Conservation (phyloP, 176 grass and related monocot species). For the Luzula sylvatica region DNA sequence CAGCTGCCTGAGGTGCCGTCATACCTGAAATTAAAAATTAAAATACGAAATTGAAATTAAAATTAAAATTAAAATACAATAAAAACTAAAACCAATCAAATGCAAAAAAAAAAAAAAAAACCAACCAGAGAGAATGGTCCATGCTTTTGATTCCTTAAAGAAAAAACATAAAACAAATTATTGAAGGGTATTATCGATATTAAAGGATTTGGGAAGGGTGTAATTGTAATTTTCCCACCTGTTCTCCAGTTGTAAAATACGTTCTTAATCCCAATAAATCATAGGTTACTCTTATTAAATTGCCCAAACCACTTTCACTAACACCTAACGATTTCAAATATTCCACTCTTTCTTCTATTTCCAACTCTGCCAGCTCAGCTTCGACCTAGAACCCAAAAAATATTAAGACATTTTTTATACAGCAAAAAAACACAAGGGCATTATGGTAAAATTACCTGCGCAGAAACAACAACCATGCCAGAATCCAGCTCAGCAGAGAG, state of each 20-base stretch:
- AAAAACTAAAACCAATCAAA: neutral
- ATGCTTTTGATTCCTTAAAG: conserved; percentile 92
- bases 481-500: conserved; percentile 73
- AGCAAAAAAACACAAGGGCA: neutral
- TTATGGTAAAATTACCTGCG: conserved; percentile 53
- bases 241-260: conserved; percentile 94
- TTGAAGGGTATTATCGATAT: neutral
- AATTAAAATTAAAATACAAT: neutral
- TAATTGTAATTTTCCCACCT: conserved; percentile 41
- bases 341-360: conserved; percentile 82
- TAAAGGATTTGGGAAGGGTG: neutral
- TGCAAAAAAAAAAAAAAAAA: conserved; percentile 14
- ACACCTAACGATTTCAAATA: conserved; percentile 86
- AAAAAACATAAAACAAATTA: neutral
- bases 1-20: conserved; percentile 97
- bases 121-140: conserved; percentile 87
- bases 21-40: conserved; percentile 39
- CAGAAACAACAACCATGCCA: conserved; percentile 91
- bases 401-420: neutral
- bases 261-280: conserved; percentile 83
- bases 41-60: neutral
- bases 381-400: conserved; percentile 52
- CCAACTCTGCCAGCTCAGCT: conserved; percentile 84
- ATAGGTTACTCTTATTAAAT: conserved; percentile 94
- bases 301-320: conserved; percentile 79